Evolutionary conservation across 495 filamentous ascomycete species (phyloP).

Genomic region (Astrocystis sublimbata): DNA sequence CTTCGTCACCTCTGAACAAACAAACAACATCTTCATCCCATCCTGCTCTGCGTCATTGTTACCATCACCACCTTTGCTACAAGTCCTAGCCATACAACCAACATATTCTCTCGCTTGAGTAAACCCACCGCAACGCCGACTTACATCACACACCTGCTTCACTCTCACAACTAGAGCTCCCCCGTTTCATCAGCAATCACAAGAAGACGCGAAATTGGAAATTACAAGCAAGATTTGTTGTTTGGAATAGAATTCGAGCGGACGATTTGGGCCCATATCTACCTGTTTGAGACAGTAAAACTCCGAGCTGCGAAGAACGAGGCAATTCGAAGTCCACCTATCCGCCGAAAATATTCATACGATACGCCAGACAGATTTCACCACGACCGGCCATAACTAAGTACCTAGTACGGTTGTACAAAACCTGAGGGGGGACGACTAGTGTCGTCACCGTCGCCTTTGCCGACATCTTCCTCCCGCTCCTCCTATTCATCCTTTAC

Average conservation of each 20-base stretch:
- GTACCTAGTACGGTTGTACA: background rate
- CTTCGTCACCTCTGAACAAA: background rate
- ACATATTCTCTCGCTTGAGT: background rate
- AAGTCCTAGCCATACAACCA: background rate
- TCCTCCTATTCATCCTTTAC: conserved; percentile 17
- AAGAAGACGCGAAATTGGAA: background rate
- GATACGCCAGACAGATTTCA: background rate
- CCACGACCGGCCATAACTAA: background rate
- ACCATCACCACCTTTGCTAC: background rate
- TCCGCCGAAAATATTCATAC: background rate
- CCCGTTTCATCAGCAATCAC: background rate
- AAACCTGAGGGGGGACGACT: conserved; percentile 8
- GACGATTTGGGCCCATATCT: background rate
- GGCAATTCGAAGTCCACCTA: background rate
- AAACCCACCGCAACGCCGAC: background rate
- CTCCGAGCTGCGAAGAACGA: background rate
- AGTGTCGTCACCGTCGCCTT: background rate
- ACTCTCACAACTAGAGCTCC: background rate
- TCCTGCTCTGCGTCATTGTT: background rate
- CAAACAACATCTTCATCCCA: background rate
- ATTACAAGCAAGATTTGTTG: background rate
- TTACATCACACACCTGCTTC: conserved; percentile 3
- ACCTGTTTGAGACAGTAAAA: too few relatives aligned
- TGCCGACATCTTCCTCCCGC: background rate
- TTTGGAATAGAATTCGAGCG: background rate